Evolutionary conservation across 2,329 filamentous ascomycete genomes (phyloP).

Genomic region (Pestalotiopsis sp.): DNA sequence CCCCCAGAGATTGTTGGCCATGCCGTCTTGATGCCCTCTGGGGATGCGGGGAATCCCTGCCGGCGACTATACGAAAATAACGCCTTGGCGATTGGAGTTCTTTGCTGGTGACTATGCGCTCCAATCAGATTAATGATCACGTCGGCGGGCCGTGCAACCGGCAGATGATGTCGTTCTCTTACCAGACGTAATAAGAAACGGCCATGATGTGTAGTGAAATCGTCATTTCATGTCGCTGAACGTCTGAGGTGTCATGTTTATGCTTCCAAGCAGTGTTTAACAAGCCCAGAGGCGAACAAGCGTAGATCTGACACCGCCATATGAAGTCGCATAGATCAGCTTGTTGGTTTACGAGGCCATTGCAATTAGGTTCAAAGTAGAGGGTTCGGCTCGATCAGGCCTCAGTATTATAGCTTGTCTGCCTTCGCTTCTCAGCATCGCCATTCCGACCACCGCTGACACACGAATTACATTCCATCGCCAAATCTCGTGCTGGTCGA

Average conservation of each 20-base stretch:
- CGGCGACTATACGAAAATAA: not conserved
- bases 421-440: too few relatives aligned
- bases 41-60: slow-evolving; percentile 11
- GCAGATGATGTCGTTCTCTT: not conserved
- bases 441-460: too few relatives aligned
- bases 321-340: too few relatives aligned
- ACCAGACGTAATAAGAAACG: not conserved
- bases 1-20: not conserved
- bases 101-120: not conserved
- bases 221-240: not conserved
- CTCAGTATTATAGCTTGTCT: too few relatives aligned
- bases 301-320: too few relatives aligned
- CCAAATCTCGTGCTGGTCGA: too few relatives aligned
- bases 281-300: too few relatives aligned
- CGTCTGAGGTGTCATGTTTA: not conserved
- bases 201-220: not conserved
- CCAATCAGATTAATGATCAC: not conserved
- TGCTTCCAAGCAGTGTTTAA: too few relatives aligned
- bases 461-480: too few relatives aligned
- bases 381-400: too few relatives aligned
- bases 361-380: too few relatives aligned
- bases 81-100: not conserved
- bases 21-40: not conserved
- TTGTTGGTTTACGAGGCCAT: too few relatives aligned
- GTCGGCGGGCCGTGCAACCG: not conserved